Conservation (phyloP, 306 rosid species). For the Comarum palustre region DNA sequence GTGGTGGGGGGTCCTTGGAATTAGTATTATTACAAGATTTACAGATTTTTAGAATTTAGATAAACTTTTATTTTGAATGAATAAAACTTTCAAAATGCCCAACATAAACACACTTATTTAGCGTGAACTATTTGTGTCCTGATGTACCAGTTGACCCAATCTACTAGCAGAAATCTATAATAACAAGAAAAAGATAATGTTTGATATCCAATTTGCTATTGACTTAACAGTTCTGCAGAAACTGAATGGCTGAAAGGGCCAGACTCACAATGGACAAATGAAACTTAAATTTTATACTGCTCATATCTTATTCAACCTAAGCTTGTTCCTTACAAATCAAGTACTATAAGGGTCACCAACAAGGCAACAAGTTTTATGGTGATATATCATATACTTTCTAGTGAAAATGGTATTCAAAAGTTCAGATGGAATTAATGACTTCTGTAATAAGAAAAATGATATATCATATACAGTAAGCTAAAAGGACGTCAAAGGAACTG, state of each 20-base stretch:
- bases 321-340: background rate
- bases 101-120: background rate
- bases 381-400: background rate
- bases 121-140: background rate
- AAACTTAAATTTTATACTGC: background rate
- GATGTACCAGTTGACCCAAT: background rate
- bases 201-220: background rate
- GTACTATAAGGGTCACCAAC: background rate
- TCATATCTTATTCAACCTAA: background rate
- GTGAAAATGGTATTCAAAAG: background rate
- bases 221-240: background rate
- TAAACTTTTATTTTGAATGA: background rate
- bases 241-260: background rate
- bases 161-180: background rate
- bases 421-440: background rate
- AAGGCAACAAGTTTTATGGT: background rate
- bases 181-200: background rate
- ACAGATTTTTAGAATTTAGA: background rate
- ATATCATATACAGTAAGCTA: constrained; percentile 6
- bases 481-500: background rate
- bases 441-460: background rate
- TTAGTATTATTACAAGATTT: background rate
- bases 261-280: background rate
- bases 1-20: background rate
- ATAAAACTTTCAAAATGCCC: background rate